A percentile compares a stretch with the other conserved stretches of the same genome.
phyloP scores from a whole-genome alignment of 148 eudicot species.

The Chenopodium suecicum region DNA sequence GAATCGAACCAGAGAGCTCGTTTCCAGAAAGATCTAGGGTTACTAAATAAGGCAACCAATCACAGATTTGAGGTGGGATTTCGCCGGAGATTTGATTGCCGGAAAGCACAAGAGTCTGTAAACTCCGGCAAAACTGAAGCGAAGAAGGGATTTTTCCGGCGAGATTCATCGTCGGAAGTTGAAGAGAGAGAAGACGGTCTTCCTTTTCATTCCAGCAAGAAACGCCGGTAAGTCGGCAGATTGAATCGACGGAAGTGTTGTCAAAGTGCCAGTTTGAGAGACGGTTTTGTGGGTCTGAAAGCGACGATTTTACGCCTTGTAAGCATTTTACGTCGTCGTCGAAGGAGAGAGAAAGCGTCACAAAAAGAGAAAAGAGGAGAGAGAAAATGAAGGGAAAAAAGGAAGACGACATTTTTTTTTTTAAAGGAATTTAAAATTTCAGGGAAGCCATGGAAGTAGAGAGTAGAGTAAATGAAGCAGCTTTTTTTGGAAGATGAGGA shows the following conservation, averaged over 20 bases:
- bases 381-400: background rate
- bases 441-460: conserved; percentile 25
- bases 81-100: conserved; percentile 56
- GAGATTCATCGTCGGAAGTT: conserved; percentile 43
- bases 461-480: background rate
- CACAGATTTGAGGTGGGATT: conserved; percentile 59
- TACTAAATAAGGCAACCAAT: conserved; percentile 71
- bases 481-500: background rate
- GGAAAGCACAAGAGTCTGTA: conserved; percentile 56
- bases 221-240: conserved; percentile 61
- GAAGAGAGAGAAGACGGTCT: conserved; percentile 58
- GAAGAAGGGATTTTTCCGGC: conserved; percentile 47
- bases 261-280: conserved; percentile 53
- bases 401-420: conserved; percentile 3
- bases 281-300: conserved; percentile 37
- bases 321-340: conserved; percentile 72
- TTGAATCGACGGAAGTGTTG: conserved; percentile 44
- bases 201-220: conserved; percentile 82
- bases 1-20: conserved; percentile 51
- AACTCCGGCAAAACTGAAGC: conserved; percentile 46
- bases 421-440: background rate
- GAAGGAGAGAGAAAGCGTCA: conserved; percentile 13
- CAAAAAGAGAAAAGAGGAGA: background rate
- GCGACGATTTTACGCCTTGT: conserved; percentile 49
- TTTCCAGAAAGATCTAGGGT: conserved; percentile 68